These are phyloP conservation scores for Plasmodium cynomolgi DNA, from an alignment of 169 alveolate species.

Conservation along the genomic window DNA sequence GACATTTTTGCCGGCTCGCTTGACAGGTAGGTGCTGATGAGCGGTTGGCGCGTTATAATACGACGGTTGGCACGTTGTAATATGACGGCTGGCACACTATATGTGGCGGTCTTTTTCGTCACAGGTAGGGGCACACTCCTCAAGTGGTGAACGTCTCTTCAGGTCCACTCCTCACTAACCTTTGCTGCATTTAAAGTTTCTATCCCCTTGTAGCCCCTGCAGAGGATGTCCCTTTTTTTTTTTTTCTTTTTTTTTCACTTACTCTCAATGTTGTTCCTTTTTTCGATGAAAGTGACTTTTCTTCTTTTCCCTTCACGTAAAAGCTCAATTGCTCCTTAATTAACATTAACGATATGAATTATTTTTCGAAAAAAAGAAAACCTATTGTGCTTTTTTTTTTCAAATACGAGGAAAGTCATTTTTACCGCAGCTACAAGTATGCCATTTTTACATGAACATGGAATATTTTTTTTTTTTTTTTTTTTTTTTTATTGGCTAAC, in stretches of 20 bases:
- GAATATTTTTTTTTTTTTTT: background rate
- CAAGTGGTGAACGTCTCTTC: background rate
- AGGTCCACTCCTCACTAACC: background rate
- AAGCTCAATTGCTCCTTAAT: background rate
- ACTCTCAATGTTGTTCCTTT: background rate
- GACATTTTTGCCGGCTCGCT: slow-evolving; percentile 23
- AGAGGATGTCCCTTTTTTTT: background rate
- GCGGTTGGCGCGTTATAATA: background rate
- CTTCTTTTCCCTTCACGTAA: background rate
- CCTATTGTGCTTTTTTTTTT: background rate
- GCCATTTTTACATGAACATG: background rate
- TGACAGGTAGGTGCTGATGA: background rate
- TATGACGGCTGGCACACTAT: background rate
- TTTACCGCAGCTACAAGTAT: background rate
- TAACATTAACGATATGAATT: background rate
- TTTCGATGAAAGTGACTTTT: background rate
- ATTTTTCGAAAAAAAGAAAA: no score
- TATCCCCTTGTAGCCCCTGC: background rate
- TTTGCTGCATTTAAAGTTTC: background rate
- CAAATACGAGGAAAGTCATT: background rate
- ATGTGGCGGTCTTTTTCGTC: background rate
- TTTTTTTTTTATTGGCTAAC: background rate
- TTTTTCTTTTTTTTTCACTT: background rate
- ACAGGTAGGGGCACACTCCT: background rate
- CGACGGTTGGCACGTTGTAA: background rate